Base-by-base conservation (phyloP, 495 filamentous ascomycete genomes). In the Neurospora pannonica region DNA sequence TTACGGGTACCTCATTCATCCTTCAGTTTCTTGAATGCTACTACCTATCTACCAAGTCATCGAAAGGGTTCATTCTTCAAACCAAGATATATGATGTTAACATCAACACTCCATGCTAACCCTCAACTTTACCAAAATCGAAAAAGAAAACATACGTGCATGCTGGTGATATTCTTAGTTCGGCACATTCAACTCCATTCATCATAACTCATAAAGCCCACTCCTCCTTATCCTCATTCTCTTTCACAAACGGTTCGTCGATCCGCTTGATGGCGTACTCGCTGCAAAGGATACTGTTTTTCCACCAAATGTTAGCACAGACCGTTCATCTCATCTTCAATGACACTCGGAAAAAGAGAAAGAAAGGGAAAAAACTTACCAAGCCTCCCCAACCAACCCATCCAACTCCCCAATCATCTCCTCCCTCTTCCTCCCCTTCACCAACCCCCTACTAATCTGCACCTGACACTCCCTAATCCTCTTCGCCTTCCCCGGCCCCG, bases 221-320 rank as follows among this genome's bases (percentile, higher is more conserved):
- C 76, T 97, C 96, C 70, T 90, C 88, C 72, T 81, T 82, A 77
- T 93, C 87, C 74, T 98, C 94, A 8, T 85, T 85, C 5, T 88
- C 82, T 17, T 85, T 85, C 28, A 98, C 87, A 81, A 99, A 98
- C 3, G 96, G 94, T 82, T 97, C 94, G 75, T 97, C 94, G 46
- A 99, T 94, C 74, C 91, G 86, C 84, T 92, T 94, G 77, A 99
- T 95, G 3, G 95, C 96, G 84, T 94, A 92, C 77, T 98, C 96
- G 78, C 93, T 94, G 78, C 96, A 99, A 42, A 98, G 82, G 62
- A 97, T 93, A 86, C 91, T 93, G 76, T 76, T 73, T 4, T 9
- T 31, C 31, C 5, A 60, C 1, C 10, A 17, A 7, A 15, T 28
- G 54, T 62, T 62, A 62, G 54, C 54, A 67, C 15, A 67, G 1